Conservation (phyloP, 1,284 basidiomycete genomes). For the Neolentinus lepideus region DNA sequence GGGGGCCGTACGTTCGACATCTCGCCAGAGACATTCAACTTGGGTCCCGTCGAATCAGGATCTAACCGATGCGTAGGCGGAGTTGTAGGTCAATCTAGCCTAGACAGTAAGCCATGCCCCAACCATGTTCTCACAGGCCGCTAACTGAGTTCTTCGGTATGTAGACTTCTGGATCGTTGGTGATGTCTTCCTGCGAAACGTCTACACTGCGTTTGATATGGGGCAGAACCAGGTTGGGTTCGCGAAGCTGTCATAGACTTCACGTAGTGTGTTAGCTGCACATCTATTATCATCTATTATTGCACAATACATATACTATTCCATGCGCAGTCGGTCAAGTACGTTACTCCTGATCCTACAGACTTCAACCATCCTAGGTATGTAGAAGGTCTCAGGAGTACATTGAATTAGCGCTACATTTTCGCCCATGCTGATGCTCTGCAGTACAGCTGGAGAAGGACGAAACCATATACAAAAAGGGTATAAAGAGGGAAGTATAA, state of each 20-base stretch:
- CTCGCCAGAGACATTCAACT: conserved; percentile 26
- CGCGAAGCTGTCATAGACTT: conserved; percentile 13
- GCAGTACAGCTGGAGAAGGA: too few species aligned
- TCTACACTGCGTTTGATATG: conserved; percentile 18
- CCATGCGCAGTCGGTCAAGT: too few species aligned
- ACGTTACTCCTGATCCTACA: too few species aligned
- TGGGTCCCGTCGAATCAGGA: conserved; percentile 19
- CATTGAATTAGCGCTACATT: too few species aligned
- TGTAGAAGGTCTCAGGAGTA: too few species aligned
- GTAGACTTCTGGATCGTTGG: conserved; percentile 18
- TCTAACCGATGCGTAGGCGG: conserved; percentile 28
- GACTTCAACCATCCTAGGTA: too few species aligned
- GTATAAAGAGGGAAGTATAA: too few species aligned
- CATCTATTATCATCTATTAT: too few species aligned
- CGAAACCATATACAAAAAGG: not conserved
- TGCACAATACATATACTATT: too few species aligned
- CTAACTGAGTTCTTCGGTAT: not conserved
- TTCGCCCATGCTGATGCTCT: too few species aligned
- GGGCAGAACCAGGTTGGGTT: conserved; percentile 17
- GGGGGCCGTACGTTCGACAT: conserved; percentile 33
- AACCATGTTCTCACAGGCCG: not conserved
- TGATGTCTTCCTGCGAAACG: conserved; percentile 17
- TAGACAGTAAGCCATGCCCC: conserved; percentile 4
- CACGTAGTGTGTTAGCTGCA: too few species aligned
- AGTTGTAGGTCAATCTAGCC: conserved; percentile 16